These are phyloP conservation scores for Asterionellopsis glacialis DNA, from an alignment of 108 stramenopile species.

Conservation along the genomic window DNA sequence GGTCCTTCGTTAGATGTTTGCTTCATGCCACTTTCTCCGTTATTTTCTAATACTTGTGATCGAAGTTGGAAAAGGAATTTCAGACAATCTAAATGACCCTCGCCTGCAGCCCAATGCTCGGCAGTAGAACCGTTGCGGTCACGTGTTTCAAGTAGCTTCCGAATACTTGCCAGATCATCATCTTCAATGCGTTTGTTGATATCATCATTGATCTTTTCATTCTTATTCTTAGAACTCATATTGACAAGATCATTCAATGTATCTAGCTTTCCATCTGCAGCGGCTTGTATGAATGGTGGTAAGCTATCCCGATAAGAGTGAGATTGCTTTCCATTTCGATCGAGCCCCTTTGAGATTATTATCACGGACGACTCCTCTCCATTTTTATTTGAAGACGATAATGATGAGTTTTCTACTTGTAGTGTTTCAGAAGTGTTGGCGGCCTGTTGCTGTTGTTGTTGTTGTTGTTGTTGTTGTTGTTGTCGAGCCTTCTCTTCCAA, in stretches of 20 bases:
- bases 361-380: background rate
- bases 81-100: slow-evolving; percentile 70
- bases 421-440: too few relatives aligned
- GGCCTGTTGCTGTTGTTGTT: too few relatives aligned
- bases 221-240: slow-evolving; percentile 2
- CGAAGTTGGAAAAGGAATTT: slow-evolving; percentile 40
- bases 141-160: slow-evolving; percentile 27
- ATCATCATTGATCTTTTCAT: background rate
- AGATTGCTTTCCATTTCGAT: slow-evolving; percentile 45
- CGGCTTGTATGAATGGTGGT: slow-evolving; percentile 63
- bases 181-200: background rate
- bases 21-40: too few relatives aligned
- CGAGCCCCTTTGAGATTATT: background rate
- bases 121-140: slow-evolving; percentile 77
- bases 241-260: slow-evolving; percentile 22
- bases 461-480: slow-evolving; percentile 14
- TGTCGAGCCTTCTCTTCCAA: slow-evolving; percentile 30
- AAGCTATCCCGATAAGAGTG: slow-evolving; percentile 61
- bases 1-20: background rate
- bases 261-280: slow-evolving; percentile 55
- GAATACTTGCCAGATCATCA: background rate
- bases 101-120: slow-evolving; percentile 87
- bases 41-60: slow-evolving; percentile 1
- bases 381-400: background rate
- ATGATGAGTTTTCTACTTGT: too few relatives aligned